Percentiles rank a stretch among this genome's conserved stretches.
Evolutionary conservation across 23 red algal genomes (phyloP).

Genomic region (Gracilariopsis chorda): DNA sequence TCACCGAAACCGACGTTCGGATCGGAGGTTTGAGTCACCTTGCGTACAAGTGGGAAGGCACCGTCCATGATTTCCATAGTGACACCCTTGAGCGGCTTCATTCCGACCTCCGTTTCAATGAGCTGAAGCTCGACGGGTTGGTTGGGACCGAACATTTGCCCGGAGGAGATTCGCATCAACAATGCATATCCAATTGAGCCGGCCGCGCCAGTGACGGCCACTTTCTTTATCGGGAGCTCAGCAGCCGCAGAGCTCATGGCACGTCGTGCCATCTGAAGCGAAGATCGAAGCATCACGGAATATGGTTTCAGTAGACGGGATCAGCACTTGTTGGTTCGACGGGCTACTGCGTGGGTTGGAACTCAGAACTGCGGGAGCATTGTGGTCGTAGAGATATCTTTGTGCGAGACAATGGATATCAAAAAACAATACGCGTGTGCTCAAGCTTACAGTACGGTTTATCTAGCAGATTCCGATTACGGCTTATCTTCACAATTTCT

Average conservation of each 20-base stretch:
- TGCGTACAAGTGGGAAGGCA: constrained; percentile 89
- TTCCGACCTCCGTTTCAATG: constrained; percentile 84
- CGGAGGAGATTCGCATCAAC: constrained; percentile 90
- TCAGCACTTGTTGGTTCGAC: too few relatives aligned
- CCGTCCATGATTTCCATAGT: constrained; percentile 96
- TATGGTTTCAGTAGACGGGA: too few relatives aligned
- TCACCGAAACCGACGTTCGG: constrained; percentile 85
- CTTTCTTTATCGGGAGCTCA: constrained; percentile 52
- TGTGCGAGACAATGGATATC: too few relatives aligned
- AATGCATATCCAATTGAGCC: constrained; percentile 94
- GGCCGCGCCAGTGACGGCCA: constrained; percentile 95
- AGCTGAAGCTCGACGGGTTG: constrained; percentile 85
- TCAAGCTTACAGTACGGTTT: too few relatives aligned
- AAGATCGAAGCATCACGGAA: constrained; percentile 58
- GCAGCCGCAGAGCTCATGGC: constrained; percentile 6
- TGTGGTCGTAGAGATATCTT: too few relatives aligned
- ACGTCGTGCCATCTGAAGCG: constrained; percentile 16
- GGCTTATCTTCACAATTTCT: too few relatives aligned
- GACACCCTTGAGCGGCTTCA: constrained; percentile 92
- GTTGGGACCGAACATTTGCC: constrained; percentile 88
- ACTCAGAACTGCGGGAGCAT: too few relatives aligned
- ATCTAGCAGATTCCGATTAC: too few relatives aligned
- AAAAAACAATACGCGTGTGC: too few relatives aligned
- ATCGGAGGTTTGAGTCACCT: constrained; percentile 78
- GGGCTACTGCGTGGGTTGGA: too few relatives aligned